Evolutionary conservation across 108 stramenopile species (phyloP).

Genomic region (Mediolabrus comicus): DNA sequence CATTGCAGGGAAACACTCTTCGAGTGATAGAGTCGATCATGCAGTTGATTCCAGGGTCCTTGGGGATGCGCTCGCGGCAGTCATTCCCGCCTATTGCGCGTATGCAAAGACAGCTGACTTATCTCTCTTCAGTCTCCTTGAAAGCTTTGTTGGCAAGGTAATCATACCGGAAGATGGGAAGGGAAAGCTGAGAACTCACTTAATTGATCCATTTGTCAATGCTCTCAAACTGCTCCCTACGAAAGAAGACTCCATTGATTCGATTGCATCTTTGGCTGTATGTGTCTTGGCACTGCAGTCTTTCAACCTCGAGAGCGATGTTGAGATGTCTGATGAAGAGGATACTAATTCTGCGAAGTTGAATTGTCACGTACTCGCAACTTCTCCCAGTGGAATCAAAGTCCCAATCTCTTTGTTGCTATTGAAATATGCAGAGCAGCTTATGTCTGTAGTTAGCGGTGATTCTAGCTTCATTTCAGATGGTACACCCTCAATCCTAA

Average conservation of each 20-base stretch:
- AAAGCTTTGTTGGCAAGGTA: constrained; percentile 44
- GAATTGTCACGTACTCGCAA: constrained; percentile 25
- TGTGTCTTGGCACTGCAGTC: constrained; percentile 35
- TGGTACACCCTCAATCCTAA: constrained; percentile 4
- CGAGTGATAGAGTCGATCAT: constrained; percentile 10
- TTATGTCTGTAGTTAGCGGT: constrained; percentile 38
- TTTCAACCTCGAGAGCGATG: constrained; percentile 23
- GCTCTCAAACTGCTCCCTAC: constrained; percentile 37
- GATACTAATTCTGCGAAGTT: constrained; percentile 1
- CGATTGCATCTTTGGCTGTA: constrained; percentile 50
- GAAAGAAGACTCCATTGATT: constrained; percentile 42
- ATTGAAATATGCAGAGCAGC: constrained; percentile 45
- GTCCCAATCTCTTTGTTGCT: constrained; percentile 33
- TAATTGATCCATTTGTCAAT: constrained; percentile 45
- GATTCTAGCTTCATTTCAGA: constrained; percentile 6
- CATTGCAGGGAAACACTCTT: constrained; percentile 29
- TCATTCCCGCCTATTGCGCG: constrained; percentile 60
- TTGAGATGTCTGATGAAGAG: neutral
- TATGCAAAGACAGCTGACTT: constrained; percentile 49
- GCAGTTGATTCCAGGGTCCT: constrained; percentile 18
- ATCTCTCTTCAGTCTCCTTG: constrained; percentile 47
- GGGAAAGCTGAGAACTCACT: constrained; percentile 16
- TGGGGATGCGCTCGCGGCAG: constrained; percentile 41
- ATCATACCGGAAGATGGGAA: constrained; percentile 10
- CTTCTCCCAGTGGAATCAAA: constrained; percentile 25